Evolutionary conservation across 2,329 filamentous ascomycete genomes (phyloP), one percentile per base, ranked within the genome.

Genomic region (Aspergillus pseudoviridinutans): DNA sequence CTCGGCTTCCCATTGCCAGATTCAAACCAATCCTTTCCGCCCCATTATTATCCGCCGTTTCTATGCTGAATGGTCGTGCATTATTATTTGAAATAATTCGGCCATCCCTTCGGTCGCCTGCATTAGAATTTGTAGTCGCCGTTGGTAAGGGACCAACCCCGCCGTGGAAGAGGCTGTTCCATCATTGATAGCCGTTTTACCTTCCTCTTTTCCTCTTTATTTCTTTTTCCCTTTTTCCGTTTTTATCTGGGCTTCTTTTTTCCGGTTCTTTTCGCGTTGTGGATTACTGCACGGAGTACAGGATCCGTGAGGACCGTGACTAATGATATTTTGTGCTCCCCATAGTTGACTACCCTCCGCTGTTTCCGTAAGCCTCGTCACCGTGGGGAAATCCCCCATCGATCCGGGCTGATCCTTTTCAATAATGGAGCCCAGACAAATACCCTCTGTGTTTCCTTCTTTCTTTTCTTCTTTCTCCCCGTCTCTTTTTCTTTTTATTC

Each of bases 331-430:
- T 59, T 55, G 51, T 52, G 56, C 49, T 58, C 50, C 53, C 61
- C 59, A 57, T 58, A 56, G 49, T 61, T 57, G 14, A 7, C 6
- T 38, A 58, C 50, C 53, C 59, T 62, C 61, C 59, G 58, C 59
- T 58, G 49, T 61, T 59, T 64, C 64, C 64, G 62, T 64, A 61
- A 60, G 60, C 61, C 61, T 64, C 55, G 62, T 62, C 61, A 64
- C 57, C 63, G 62, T 66, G 64, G 64, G 62, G 62, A 63, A 63
- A 50, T 59, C 53, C 57, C 51, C 57, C 51, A 44, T 49, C 56
- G 61, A 60, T 25, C 54, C 56, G 55, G 59, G 61, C 55, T 54
- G 59, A 51, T 55, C 53, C 47, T 46, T 49, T 46, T 61, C 53
- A 35, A 17, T 35, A 29, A 60, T 61, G 61, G 56, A 50, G 55